Percentiles rank a stretch among this genome's conserved stretches.
Conservation (phyloP, 2,329 filamentous ascomycete species). For the Colletotrichum tofieldiae region DNA sequence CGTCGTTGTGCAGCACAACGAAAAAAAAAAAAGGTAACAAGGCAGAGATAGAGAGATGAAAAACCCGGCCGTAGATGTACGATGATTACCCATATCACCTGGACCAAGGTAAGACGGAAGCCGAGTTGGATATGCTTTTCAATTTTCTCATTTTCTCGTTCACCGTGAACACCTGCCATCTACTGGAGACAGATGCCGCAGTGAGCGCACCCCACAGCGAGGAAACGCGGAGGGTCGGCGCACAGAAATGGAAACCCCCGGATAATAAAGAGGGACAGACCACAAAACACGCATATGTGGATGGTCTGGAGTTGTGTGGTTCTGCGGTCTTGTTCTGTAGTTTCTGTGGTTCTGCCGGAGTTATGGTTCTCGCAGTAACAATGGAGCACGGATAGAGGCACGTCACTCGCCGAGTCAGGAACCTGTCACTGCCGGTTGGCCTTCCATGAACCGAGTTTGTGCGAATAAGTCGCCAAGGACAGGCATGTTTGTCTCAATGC, state of each 20-base stretch:
- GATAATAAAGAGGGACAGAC: conserved; percentile 15
- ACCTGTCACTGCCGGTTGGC: neutral
- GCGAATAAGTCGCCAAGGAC: neutral
- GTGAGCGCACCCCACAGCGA: neutral
- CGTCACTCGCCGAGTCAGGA: conserved; percentile 35
- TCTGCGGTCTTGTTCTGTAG: neutral
- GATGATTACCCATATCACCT: neutral
- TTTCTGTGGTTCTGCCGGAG: neutral
- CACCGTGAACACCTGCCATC: neutral
- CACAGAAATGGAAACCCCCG: conserved; percentile 5
- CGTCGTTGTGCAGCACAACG: conserved; percentile 18
- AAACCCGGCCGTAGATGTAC: no score
- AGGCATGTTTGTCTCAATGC: neutral
- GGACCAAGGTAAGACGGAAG: neutral
- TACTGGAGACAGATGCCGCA: neutral
- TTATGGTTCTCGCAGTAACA: neutral
- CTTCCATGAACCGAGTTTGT: neutral
- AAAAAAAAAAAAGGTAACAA: neutral
- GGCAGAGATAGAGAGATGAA: neutral
- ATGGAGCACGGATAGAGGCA: conserved; percentile 23
- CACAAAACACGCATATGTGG: conserved; percentile 28
- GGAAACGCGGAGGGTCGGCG: conserved; percentile 4
- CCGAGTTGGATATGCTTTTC: neutral
- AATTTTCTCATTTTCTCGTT: neutral
- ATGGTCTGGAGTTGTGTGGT: conserved; percentile 38